phyloP scores from a whole-genome alignment of 768 basidiomycete genomes.

The Tephrocybe sp. region DNA sequence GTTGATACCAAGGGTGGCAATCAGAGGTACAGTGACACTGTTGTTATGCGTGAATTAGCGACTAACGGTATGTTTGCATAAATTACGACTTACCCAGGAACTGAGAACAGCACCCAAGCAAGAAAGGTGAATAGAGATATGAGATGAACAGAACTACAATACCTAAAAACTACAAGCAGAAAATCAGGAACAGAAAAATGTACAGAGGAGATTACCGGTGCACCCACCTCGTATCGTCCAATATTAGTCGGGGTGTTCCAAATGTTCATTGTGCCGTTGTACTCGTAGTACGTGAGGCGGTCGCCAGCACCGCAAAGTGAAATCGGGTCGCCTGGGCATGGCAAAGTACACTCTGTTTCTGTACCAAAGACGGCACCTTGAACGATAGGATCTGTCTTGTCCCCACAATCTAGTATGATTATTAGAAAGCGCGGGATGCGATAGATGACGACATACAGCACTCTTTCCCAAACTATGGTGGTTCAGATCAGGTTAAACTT shows the following conservation, averaged over 20 bases:
- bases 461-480: slow-evolving; percentile 54
- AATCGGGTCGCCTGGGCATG: slow-evolving; percentile 70
- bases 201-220: neutral
- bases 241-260: slow-evolving; percentile 69
- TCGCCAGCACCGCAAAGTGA: slow-evolving; percentile 66
- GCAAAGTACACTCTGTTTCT: slow-evolving; percentile 43
- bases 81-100: slow-evolving; percentile 42
- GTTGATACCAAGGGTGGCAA: slow-evolving; percentile 77
- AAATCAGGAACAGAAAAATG: slow-evolving; percentile 4
- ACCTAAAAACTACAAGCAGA: slow-evolving; percentile 44
- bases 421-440: neutral
- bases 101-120: slow-evolving; percentile 23
- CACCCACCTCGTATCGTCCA: slow-evolving; percentile 67
- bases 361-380: slow-evolving; percentile 37
- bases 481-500: neutral
- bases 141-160: slow-evolving; percentile 20
- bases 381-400: slow-evolving; percentile 50
- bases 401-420: slow-evolving; percentile 61
- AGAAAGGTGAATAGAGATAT: neutral
- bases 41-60: neutral
- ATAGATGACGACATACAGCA: slow-evolving; percentile 54
- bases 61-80: neutral
- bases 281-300: slow-evolving; percentile 54
- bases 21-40: slow-evolving; percentile 70
- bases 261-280: slow-evolving; percentile 50